A percentile compares a stretch with the other conserved stretches of the same genome.
Conservation (phyloP, 1,284 basidiomycete species). For the Wallemia ichthyophaga region DNA sequence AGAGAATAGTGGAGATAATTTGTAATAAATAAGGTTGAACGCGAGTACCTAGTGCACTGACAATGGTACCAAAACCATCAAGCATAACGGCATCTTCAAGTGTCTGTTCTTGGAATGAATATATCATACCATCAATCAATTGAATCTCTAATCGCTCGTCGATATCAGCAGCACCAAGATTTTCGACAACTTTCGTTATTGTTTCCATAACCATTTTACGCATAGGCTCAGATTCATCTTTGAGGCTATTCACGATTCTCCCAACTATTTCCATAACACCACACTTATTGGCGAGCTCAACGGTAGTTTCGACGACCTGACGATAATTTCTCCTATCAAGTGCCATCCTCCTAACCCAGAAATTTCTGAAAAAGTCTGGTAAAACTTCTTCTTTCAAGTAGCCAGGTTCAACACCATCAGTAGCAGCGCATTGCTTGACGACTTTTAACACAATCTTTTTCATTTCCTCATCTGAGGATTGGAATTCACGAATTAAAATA, state of each 20-base stretch:
- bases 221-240: constrained; percentile 20
- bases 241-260: constrained; percentile 79
- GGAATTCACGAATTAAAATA: constrained; percentile 95
- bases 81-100: constrained; percentile 97
- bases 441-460: constrained; percentile 98
- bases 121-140: constrained; percentile 93
- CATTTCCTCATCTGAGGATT: constrained; percentile 99
- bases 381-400: constrained; percentile 93
- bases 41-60: constrained; percentile 81
- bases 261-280: constrained; percentile 89
- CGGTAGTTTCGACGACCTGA: constrained; percentile 94
- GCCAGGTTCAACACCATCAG: constrained; percentile 72
- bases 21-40: constrained; percentile 96
- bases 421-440: constrained; percentile 92
- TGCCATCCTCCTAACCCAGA: constrained; percentile 87
- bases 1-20: constrained; percentile 96
- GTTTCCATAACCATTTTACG: constrained; percentile 99
- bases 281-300: constrained; percentile 84
- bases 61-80: constrained; percentile 88
- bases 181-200: constrained; percentile 80
- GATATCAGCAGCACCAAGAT: constrained; percentile 78
- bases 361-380: constrained; percentile 98
- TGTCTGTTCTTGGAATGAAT: constrained; percentile 97
- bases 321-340: constrained; percentile 83
- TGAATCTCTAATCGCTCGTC: constrained; percentile 82